These are phyloP conservation scores for Nannizziopsis arthrosporioides DNA, from an alignment of 2,329 filamentous ascomycete species.

Conservation along the genomic window DNA sequence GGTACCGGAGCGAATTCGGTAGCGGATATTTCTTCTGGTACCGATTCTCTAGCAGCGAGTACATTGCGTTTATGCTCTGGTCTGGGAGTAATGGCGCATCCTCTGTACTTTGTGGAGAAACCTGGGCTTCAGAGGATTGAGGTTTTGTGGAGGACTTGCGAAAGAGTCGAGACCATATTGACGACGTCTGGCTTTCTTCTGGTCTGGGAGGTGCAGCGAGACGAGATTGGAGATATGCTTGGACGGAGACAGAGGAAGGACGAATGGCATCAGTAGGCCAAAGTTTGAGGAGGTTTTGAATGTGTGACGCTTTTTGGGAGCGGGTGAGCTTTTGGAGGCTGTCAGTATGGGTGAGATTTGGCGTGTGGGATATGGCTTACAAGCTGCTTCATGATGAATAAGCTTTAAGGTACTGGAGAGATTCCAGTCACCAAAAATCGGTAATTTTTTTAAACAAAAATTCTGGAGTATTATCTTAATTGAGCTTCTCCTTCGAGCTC, in stretches of 20 bases:
- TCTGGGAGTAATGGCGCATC: constrained; percentile 17
- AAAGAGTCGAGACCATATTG: constrained; percentile 9
- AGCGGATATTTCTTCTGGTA: constrained; percentile 43
- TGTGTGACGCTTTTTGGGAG: constrained; percentile 26
- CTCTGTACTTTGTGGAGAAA: constrained; percentile 9
- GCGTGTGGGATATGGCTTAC: neutral
- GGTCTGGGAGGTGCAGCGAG: constrained; percentile 17
- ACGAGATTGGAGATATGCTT: constrained; percentile 30
- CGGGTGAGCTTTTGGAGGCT: constrained; percentile 19
- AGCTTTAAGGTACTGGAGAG: too few relatives aligned
- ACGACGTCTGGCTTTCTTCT: neutral
- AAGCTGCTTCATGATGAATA: constrained; percentile 2
- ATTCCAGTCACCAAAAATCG: neutral
- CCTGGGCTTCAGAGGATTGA: constrained; percentile 6
- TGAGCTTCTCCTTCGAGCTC: too few relatives aligned
- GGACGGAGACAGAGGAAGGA: constrained; percentile 36
- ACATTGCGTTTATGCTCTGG: constrained; percentile 44
- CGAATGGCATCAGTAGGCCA: constrained; percentile 37
- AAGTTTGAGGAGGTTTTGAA: constrained; percentile 32
- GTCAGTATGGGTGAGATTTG: constrained; percentile 1
- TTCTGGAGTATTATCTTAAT: neutral
- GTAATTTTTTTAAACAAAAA: neutral
- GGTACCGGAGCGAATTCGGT: constrained; percentile 37
- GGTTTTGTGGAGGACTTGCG: constrained; percentile 12
- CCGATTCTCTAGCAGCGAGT: constrained; percentile 48